Evolutionary conservation across 2,329 filamentous ascomycete genomes (phyloP), one percentile per base, ranked within the genome.

Genomic region (Claviceps capensis): DNA sequence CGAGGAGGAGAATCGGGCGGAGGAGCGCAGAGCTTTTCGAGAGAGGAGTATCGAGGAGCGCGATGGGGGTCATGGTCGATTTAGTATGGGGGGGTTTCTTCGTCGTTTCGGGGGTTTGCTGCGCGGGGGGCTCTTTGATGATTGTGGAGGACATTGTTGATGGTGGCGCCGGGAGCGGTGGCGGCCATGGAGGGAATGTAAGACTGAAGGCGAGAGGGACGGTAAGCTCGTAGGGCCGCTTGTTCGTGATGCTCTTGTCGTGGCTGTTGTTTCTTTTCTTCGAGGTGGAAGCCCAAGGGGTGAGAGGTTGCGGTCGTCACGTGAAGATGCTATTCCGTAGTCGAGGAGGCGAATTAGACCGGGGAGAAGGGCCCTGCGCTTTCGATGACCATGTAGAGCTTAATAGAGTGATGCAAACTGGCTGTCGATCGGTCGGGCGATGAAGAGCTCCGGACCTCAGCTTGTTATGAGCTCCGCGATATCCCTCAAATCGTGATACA

Each of bases 1-100:
- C 76, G 34, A 87, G 74, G 34, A 94, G 73, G 11, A 88, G 67
- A 26, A 76, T 67, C 0, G 86, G 83, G 58, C 94, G 86, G 19
- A 81, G 66, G 61, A 87, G 75, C 13, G 83, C 79, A 62, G 85
- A 77, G 22, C 76, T 63, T 53, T 69, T 63, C 9, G 72, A 70
- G 45, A 64, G 57, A 16, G 67, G 61, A 37, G 63, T 68, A 52
- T 67, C 60, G 50, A 70, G 58, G 37, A 68, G 63, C 26, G 65
- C 61, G 53, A 75, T 61, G 2, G 72, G 65, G 19, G 67, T 63
- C 17, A 70, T 62, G 11, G 59, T 56, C 38, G 45, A 11, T 23
- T 47, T 47, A 11, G 60, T 61, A 26, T 16, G 22, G 13, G 61
- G 60, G 40, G 55, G 48, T 46, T 64, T 66, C 11, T 26, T 47